Base-by-base conservation (phyloP, 2,329 filamentous ascomycete species). In the Arthrobotrys iridis region DNA sequence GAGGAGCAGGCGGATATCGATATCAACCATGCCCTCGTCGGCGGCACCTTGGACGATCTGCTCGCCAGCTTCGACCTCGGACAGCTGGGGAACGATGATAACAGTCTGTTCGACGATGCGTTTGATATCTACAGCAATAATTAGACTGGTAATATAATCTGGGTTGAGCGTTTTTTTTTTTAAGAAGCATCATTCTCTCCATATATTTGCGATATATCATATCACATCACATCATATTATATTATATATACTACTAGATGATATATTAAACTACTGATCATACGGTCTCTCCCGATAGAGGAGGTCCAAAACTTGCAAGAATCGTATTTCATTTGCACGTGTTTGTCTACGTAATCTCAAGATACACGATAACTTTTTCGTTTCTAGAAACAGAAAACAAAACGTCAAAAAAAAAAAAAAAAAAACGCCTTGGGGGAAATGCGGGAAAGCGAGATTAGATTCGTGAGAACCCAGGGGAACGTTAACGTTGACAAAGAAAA, bases 71-170 rank as follows among this genome's bases (percentile, higher is more conserved):
- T 75, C 24, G 60, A 50, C 10, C 28, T 73, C 5, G 62, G 62
- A 35, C 48, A 57, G 13, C 7, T 70, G 15, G 68, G 43, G 15
- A 64, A 75, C 18, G 63, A 75, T 46, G 71, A 55, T 40, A 60
- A 62, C 24, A 73, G 60, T 28, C 33, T 75, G 46, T 67, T 67
- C 11, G 71, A 75, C 26, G 64, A 75, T 64, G 62, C 64, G 5
- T 67, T 67, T 45, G 63, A 67, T 50, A 67, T 75, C 2, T 75
- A 67, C 26, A 63, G 52, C 64, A 55, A 67, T 64, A 50, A 46
- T 55, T 72, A 41, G 22, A 40, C 11, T 40, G 11, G 3, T 41
- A 43, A 41, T 30, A 20, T n/a, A n/a, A n/a, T n/a, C n/a, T n/a
- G n/a, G n/a, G n/a, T n/a, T n/a, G n/a, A n/a, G n/a, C n/a, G n/a